phyloP scores from a whole-genome alignment of 1,284 basidiomycete species.

The Rhodotorula glutinis region DNA sequence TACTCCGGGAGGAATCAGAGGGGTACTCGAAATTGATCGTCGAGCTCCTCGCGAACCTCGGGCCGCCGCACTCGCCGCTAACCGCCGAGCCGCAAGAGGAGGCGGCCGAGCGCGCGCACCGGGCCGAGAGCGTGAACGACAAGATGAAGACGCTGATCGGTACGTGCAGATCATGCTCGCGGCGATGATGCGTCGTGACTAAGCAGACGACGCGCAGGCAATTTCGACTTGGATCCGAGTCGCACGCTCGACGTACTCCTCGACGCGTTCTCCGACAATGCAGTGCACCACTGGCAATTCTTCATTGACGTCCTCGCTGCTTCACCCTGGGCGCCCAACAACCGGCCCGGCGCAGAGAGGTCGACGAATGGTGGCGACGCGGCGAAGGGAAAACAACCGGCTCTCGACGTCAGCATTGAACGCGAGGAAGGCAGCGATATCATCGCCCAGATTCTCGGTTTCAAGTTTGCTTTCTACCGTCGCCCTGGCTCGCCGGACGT shows the following conservation, averaged over 20 bases:
- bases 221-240: constrained; percentile 93
- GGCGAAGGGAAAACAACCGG: constrained; percentile 42
- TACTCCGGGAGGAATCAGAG: constrained; percentile 94
- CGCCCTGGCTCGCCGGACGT: constrained; percentile 57
- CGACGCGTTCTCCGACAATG: constrained; percentile 79
- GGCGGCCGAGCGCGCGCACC: constrained; percentile 31
- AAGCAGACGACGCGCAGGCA: constrained; percentile 52
- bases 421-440: constrained; percentile 58
- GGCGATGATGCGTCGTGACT: background rate
- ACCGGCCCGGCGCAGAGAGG: background rate
- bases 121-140: constrained; percentile 46
- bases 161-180: background rate
- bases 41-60: constrained; percentile 74
- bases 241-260: constrained; percentile 89
- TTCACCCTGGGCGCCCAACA: constrained; percentile 66
- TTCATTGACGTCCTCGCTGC: constrained; percentile 79
- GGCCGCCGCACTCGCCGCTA: constrained; percentile 57
- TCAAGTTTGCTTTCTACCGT: constrained; percentile 90
- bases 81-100: constrained; percentile 17
- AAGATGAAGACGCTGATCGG: constrained; percentile 73
- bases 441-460: constrained; percentile 86
- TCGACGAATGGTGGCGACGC: constrained; percentile 4
- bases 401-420: constrained; percentile 38
- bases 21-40: constrained; percentile 90
- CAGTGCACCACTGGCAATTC: constrained; percentile 82